Percentiles rank a stretch among this genome's conserved stretches.
These are phyloP conservation scores for Phlebiopsis gigantea DNA, from an alignment of 768 basidiomycete genomes.

Conservation along the genomic window DNA sequence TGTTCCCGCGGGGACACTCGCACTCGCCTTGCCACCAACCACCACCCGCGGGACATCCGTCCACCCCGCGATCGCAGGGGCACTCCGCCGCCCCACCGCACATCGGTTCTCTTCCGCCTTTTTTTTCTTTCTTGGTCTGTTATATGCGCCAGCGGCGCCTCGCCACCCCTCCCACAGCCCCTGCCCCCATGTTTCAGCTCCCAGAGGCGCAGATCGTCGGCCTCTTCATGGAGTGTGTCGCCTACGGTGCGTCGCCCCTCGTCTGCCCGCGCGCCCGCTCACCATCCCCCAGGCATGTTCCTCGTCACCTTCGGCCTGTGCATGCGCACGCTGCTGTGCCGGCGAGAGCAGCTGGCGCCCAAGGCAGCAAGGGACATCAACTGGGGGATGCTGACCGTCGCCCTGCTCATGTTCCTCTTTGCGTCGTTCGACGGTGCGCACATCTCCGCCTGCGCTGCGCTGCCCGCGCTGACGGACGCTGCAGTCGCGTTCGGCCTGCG, in stretches of 20 bases:
- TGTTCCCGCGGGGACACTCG: too few relatives aligned
- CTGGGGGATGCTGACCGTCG: slow-evolving; percentile 32
- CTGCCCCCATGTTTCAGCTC: slow-evolving; percentile 1
- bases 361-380: slow-evolving; percentile 24
- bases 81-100: too few relatives aligned
- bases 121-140: too few relatives aligned
- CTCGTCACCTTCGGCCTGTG: slow-evolving; percentile 21
- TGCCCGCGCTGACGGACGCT: not conserved
- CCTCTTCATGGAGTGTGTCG: slow-evolving; percentile 14
- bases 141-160: not conserved
- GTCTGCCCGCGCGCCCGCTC: not conserved
- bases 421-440: slow-evolving; percentile 30
- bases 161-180: not conserved
- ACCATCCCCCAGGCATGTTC: slow-evolving; percentile 13
- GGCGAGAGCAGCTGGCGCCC: slow-evolving; percentile 23
- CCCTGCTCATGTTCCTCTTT: slow-evolving; percentile 35
- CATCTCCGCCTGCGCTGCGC: not conserved
- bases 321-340: slow-evolving; percentile 28
- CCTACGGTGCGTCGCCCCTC: slow-evolving; percentile 12
- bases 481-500: slow-evolving; percentile 33
- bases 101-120: too few relatives aligned
- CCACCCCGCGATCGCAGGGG: too few relatives aligned
- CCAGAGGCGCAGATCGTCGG: slow-evolving; percentile 14
- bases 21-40: too few relatives aligned
- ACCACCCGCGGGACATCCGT: too few relatives aligned